phyloP scores from a whole-genome alignment of 2,329 filamentous ascomycete genomes.

The Penicillium sp. region DNA sequence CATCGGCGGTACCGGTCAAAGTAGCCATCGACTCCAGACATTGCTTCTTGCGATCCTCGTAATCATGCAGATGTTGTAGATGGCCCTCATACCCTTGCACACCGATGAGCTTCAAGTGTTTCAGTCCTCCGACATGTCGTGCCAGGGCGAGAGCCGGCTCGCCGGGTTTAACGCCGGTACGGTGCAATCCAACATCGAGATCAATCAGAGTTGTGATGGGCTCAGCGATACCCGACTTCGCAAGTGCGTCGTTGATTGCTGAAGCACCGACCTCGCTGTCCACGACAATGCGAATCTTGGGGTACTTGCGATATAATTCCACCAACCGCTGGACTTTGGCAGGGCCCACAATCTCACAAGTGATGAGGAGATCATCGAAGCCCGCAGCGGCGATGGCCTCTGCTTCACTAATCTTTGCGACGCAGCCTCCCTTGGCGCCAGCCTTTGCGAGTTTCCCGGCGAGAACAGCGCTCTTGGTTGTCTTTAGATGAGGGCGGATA shows the following conservation, averaged over 20 bases:
- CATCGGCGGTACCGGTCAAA: conserved; percentile 49
- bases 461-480: conserved; percentile 55
- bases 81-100: conserved; percentile 61
- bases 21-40: conserved; percentile 54
- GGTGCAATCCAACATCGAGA: conserved; percentile 56
- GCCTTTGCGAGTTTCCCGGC: conserved; percentile 50
- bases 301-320: conserved; percentile 47
- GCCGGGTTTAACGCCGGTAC: conserved; percentile 53
- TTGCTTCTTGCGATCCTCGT: conserved; percentile 45
- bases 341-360: conserved; percentile 55
- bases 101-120: conserved; percentile 51
- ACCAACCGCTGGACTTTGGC: conserved; percentile 54
- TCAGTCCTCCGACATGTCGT: conserved; percentile 39
- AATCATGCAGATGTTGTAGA: conserved; percentile 55
- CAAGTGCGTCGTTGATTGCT: conserved; percentile 52
- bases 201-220: conserved; percentile 52
- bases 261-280: conserved; percentile 52
- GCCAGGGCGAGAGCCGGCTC: conserved; percentile 48
- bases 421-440: conserved; percentile 57
- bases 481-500: conserved; percentile 59
- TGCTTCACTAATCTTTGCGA: conserved; percentile 57
- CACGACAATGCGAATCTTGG: conserved; percentile 51
- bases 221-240: conserved; percentile 39
- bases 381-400: conserved; percentile 50
- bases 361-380: conserved; percentile 57